phyloP scores from a whole-genome alignment of 2,329 filamentous ascomycete species.

The Alternaria panax region DNA sequence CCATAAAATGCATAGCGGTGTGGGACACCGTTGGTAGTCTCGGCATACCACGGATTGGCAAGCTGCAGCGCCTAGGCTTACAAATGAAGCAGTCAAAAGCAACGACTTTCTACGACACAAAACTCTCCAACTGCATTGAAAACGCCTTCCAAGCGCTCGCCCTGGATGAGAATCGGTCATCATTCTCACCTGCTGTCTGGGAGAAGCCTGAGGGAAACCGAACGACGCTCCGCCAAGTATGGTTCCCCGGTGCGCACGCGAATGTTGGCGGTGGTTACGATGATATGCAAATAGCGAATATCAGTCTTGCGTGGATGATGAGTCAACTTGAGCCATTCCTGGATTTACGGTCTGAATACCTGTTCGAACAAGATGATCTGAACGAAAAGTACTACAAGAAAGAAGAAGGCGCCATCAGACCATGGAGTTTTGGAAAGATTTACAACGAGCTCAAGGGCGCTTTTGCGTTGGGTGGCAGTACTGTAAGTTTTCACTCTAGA shows the following conservation, averaged over 20 bases:
- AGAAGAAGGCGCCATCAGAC: slow-evolving; percentile 50
- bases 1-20: slow-evolving; percentile 56
- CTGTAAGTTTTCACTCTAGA: slow-evolving; percentile 28
- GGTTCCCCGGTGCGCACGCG: slow-evolving; percentile 64
- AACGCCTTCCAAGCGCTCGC: slow-evolving; percentile 65
- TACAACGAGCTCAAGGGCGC: slow-evolving; percentile 56
- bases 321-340: slow-evolving; percentile 58
- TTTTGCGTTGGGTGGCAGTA: slow-evolving; percentile 56
- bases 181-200: slow-evolving; percentile 63
- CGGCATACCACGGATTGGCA: slow-evolving; percentile 56
- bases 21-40: slow-evolving; percentile 60
- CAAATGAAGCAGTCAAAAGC: slow-evolving; percentile 47
- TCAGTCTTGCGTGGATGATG: slow-evolving; percentile 66
- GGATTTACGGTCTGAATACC: slow-evolving; percentile 57
- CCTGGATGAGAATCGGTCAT: slow-evolving; percentile 60
- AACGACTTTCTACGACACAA: slow-evolving; percentile 59
- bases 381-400: slow-evolving; percentile 56
- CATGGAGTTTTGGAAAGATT: slow-evolving; percentile 59
- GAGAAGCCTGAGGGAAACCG: slow-evolving; percentile 55
- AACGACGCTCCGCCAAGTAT: slow-evolving; percentile 60
- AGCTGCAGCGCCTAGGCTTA: slow-evolving; percentile 46
- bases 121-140: slow-evolving; percentile 53
- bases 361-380: slow-evolving; percentile 57
- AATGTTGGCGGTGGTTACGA: slow-evolving; percentile 61
- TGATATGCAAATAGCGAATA: slow-evolving; percentile 57